Base-by-base conservation (phyloP, 257 asterid species). In the Dorcoceras hygrometricum region DNA sequence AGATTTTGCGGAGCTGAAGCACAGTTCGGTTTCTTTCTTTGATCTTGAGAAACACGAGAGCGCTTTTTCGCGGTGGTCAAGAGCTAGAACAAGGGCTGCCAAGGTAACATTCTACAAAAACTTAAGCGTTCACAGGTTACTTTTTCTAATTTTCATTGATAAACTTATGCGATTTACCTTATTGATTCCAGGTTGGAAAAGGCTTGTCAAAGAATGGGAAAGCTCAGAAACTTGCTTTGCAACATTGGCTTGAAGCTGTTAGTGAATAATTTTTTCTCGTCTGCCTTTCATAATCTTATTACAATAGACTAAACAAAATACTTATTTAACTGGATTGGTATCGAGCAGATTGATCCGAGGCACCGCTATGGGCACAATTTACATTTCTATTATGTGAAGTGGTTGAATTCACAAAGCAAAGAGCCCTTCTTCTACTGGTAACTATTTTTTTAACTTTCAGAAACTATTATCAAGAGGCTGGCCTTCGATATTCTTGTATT, bases 1-100 rank as follows among this genome's bases (percentile, higher is more conserved):
- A 57, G 78, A 73, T 67, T 73, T 68, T 29, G 74, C 65, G 1
- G 81, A 73, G 57, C 78, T 61, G 34, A 77, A 66, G 72, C 79
- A 32, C 24, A 78, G 80, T 63, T 75, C 80, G 19, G 65, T 75
- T 59, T 78, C 83, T 5, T 78, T 78, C 73, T 79, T 79, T 28
- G 80, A 79, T 39, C 63, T 79, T 64, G 73, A 65, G 57, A 75
- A 58, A 60, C 80, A 65, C 0, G 76, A 79, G 66, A 79, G 80
- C 8, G 83, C 78, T 20, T 29, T 75, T 59, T 75, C 80, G 16
- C 77, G 80, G 51, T 78, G 83, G 83, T 75, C 80, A 27, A 71
- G 83, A 59, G 83, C 83, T 58, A 71, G 76, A 60, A 71, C 78
- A 8, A 59, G 68, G 63, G 82, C 79, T 34, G 76, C 82, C 0